Base-by-base conservation (phyloP, 2,329 filamentous ascomycete species). In the Davidsoniella eucalypti region DNA sequence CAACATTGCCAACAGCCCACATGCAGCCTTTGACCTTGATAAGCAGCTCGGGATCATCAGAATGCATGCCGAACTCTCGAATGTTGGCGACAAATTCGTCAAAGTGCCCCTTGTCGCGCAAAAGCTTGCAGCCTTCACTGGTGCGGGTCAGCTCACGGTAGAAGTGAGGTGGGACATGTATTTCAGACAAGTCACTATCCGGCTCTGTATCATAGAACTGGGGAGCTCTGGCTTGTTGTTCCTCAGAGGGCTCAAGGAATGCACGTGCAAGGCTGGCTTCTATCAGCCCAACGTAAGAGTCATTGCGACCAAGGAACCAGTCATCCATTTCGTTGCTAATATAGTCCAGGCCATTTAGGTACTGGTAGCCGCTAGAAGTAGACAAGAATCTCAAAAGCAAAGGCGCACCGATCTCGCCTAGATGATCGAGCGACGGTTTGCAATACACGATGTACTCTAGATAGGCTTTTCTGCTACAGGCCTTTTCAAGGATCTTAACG, bases 321-420 rank as follows among this genome's bases (percentile, higher is more conserved):
- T 98, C 93, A 58, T 98, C 92, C 92, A 98, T 98, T 63, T 98
- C 93, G 61, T 94, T 92, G 54, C 88, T 95, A 64, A 98, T 98
- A 62, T 98, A 98, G 67, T 98, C 93, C 41, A 98, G 71, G 0
- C 88, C 92, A 61, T 96, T 87, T 5, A 98, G 73, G 64, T 98
- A 98, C 64, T 96, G 88, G 61, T 98, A 98, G 46, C 92, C 92
- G 52, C 95, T 90, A 2, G 88, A 95, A 0, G 90, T 96, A 0
- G 88, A 95, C 49, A 98, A 65, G 64, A 98, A 98, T 39, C 92
- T 82, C 47, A 98, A 70, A 4, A 98, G 74, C 18, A 98, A 70
- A 1, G 93, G 92, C 14, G 93, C 92, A 2, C 92, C 92, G 55
- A 98, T 96, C 62, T 98, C 92, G 25, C 92, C 92, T 2, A 98